These are phyloP conservation scores for Adansonia rubrostipa DNA, from an alignment of 441 rosid genomes.

Conservation along the genomic window DNA sequence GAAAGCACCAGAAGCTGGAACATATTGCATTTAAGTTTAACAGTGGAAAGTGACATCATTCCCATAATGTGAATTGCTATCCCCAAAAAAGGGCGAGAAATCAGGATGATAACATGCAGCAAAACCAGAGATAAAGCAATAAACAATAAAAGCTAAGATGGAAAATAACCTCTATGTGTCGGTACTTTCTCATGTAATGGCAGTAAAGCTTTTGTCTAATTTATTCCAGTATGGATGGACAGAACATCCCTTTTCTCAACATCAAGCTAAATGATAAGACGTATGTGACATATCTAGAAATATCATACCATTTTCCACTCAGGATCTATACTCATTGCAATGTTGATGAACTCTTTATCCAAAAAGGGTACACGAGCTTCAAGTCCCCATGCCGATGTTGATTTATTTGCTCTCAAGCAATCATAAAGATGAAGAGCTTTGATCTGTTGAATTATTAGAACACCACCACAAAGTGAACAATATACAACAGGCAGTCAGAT, in stretches of 20 bases:
- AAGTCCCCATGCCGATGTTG: constrained; percentile 99
- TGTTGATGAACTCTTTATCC: constrained; percentile 77
- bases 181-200: not conserved
- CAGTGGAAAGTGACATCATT: not conserved
- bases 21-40: not conserved
- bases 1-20: not conserved
- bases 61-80: not conserved
- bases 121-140: not conserved
- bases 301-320: constrained; percentile 89
- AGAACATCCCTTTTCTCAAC: not conserved
- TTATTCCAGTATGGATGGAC: not conserved
- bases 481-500: not conserved
- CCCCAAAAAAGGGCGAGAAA: not conserved
- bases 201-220: not conserved
- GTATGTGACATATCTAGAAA: constrained; percentile 4
- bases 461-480: constrained; percentile 27
- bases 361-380: constrained; percentile 99
- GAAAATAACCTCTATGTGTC: not conserved
- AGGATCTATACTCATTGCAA: constrained; percentile 97
- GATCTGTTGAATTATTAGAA: constrained; percentile 56
- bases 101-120: not conserved
- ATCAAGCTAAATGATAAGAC: constrained; percentile 6
- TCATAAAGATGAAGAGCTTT: constrained; percentile 97
- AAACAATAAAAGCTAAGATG: not conserved
- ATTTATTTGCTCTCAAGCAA: constrained; percentile 97